Evolutionary conservation across 2,329 filamentous ascomycete genomes (phyloP).

Genomic region (Microdochium nivale): DNA sequence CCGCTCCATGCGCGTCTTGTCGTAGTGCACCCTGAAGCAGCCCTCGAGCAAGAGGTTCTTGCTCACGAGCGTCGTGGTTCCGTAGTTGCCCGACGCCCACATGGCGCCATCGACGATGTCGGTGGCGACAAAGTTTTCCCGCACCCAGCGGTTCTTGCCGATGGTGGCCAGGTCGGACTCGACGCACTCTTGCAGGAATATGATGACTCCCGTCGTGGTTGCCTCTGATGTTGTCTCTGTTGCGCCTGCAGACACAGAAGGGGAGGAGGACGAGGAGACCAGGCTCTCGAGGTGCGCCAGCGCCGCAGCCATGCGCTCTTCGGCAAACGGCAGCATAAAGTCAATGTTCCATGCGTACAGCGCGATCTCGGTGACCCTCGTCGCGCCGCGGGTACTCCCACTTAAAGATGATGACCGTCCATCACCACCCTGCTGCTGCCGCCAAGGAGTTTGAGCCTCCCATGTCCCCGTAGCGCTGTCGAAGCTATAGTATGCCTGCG

Average conservation of each 20-base stretch:
- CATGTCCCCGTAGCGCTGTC: conserved; percentile 9
- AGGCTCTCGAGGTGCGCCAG: conserved; percentile 13
- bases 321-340: conserved; percentile 18
- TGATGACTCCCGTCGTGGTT: conserved; percentile 22
- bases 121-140: conserved; percentile 33
- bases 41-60: conserved; percentile 25
- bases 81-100: conserved; percentile 36
- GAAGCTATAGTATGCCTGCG: conserved; percentile 15
- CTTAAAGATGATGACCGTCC: background rate
- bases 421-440: background rate
- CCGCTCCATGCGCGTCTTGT: conserved; percentile 32
- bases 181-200: conserved; percentile 44
- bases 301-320: conserved; percentile 15
- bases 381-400: background rate
- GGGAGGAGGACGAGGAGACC: conserved; percentile 1
- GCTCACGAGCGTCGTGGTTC: conserved; percentile 42
- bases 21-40: conserved; percentile 41
- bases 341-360: conserved; percentile 24
- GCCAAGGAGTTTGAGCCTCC: conserved; percentile 1
- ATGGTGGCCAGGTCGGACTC: conserved; percentile 33
- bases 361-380: conserved; percentile 10
- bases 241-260: no score
- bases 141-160: conserved; percentile 32
- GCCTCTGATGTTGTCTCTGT: background rate
- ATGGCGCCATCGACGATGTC: conserved; percentile 28